Conservation (phyloP, 257 asterid species). For the Echium plantagineum region DNA sequence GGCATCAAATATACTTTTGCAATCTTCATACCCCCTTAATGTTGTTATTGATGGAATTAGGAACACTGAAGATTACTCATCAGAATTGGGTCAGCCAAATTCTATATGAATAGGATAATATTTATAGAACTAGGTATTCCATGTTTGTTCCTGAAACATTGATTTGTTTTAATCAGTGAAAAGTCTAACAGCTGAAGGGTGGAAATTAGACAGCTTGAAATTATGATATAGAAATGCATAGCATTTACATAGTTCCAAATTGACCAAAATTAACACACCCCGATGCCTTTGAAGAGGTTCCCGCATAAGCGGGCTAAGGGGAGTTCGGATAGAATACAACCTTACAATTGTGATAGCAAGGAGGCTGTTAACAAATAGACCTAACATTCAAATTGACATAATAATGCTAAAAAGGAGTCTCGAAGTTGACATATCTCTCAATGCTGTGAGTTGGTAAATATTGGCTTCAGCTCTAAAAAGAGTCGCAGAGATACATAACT, state of each 20-base stretch:
- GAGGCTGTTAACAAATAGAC: too few species aligned
- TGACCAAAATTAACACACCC: too few species aligned
- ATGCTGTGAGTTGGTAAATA: too few species aligned
- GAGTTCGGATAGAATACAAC: too few species aligned
- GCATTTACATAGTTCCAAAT: too few species aligned
- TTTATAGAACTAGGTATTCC: constrained; percentile 26
- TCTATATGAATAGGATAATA: constrained; percentile 30
- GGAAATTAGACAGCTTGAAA: not conserved
- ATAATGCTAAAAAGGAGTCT: not conserved
- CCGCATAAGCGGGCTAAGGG: too few species aligned
- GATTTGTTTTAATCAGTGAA: not conserved
- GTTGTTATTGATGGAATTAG: constrained; percentile 20
- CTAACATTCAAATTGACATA: not conserved
- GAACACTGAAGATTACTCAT: constrained; percentile 24
- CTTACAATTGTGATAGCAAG: too few species aligned
- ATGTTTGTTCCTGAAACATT: constrained; percentile 25
- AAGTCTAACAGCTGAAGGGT: not conserved
- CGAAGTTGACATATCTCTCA: too few species aligned
- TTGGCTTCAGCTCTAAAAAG: too few species aligned
- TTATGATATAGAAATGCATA: not conserved
- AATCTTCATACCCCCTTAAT: constrained; percentile 15
- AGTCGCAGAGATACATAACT: too few species aligned
- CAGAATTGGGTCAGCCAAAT: constrained; percentile 27
- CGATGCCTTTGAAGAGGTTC: too few species aligned
- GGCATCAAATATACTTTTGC: constrained; percentile 25